Percentiles rank a stretch among this genome's conserved stretches.
phyloP scores from a whole-genome alignment of 306 rosid genomes.

The Sophora flavescens region DNA sequence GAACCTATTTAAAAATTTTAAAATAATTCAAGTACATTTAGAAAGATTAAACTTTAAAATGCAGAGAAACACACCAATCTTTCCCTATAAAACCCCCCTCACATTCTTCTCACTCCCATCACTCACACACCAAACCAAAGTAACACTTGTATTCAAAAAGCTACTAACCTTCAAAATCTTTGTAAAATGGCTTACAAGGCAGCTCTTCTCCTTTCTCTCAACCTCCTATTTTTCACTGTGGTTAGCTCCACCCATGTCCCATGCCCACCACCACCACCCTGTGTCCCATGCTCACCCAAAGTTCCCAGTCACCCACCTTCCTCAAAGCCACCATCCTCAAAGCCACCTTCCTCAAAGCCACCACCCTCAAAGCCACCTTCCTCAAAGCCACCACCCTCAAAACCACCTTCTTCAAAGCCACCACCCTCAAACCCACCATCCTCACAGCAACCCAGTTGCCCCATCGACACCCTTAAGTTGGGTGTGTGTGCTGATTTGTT shows the following conservation, averaged over 20 bases:
- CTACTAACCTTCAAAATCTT: neutral
- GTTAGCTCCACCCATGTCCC: conserved; percentile 69
- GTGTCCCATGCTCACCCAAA: conserved; percentile 35
- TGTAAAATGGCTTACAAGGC: conserved; percentile 71
- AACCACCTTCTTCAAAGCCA: too few relatives aligned
- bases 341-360: too few relatives aligned
- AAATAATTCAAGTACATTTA: too few relatives aligned
- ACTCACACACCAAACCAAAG: conserved; percentile 31
- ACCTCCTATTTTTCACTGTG: conserved; percentile 71
- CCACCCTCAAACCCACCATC: neutral
- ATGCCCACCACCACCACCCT: conserved; percentile 64
- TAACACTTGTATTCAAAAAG: conserved; percentile 15
- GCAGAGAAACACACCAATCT: neutral
- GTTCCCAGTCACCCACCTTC: conserved; percentile 49
- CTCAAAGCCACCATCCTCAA: neutral
- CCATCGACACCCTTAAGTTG: conserved; percentile 67
- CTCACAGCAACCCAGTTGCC: conserved; percentile 48
- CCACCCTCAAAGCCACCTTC: too few relatives aligned
- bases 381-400: too few relatives aligned
- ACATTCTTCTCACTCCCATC: conserved; percentile 17
- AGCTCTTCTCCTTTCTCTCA: conserved; percentile 64
- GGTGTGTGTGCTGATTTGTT: conserved; percentile 81
- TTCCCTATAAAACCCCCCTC: conserved; percentile 59
- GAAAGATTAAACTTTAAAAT: conserved; percentile 4
- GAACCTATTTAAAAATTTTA: too few relatives aligned